Evolutionary conservation across 1,139 yeast species (phyloP), one percentile per base, ranked within the genome.

Genomic region (Hanseniaspora gamundiae): DNA sequence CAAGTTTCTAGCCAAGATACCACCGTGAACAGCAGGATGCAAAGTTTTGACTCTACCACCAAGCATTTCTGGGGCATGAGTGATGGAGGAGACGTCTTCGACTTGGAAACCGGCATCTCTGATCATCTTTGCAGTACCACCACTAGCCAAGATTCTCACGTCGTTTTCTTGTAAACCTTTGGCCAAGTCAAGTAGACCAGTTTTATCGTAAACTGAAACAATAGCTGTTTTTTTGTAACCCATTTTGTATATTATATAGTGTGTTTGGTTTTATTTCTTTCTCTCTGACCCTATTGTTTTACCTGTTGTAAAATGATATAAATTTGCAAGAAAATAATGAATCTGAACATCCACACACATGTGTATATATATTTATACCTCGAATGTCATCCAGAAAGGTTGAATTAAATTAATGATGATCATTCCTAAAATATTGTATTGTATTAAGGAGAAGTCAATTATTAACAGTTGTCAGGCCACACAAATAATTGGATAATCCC

Each of bases 11-110:
- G 98, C 97, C 55, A 91, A 75, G 57, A 91, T 91, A 71, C 97
- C 98, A 55, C 95, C 98, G 64, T 91, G 98, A 49, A 91, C 95
- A 40, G 97, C 97, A 38, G 98, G 98, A 65, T 91, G 98, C 58
- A 91, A 74, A 48, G 98, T 91, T 73, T 91, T 91, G 57, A 91
- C 98, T 69, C 98, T 78, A 50, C 98, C 98, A 48, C 96, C 95
- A 55, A 91, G 74, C 95, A 91, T 91, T 68, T 91, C 98, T 45
- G 98, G 98, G 31, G 97, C 97, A 61, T 87, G 94, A 42, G 98
- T 91, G 62, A 91, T 86, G 49, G 93, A 67, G 43, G 94, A 80
- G 45, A 91, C 96, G 61, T 91, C 98, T 54, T 87, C 95, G 26
- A 91, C 97, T 42, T 94, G 93, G 77, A 91, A 91, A 11, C 97